Evolutionary conservation across 1,284 basidiomycete genomes (phyloP), one percentile per base, ranked within the genome.

Genomic region (Naganishia liquefaciens): DNA sequence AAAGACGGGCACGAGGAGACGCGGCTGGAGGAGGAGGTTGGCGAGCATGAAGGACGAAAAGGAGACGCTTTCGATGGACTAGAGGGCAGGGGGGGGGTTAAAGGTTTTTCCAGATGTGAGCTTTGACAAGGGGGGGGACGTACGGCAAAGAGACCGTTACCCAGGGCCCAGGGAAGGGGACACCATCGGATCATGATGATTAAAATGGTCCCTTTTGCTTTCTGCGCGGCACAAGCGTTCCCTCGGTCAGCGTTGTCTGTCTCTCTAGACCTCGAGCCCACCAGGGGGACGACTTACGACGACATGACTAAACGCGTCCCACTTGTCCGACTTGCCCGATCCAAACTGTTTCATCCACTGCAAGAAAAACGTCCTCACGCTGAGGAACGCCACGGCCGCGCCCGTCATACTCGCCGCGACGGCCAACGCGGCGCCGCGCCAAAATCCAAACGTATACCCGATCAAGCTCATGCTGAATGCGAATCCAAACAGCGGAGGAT

Each of bases 171-270:
- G 5, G 78, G 78, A 17, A 79, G 65, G 6, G 78, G 78, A 62
- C 77, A 78, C 67, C 74, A 79, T 10, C 78, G 66, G 62, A 79
- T 78, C 77, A 79, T 78, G 58, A 76, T 74, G 47, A 79, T 71
- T 28, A 79, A 68, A 1, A 75, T 73, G 25, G 72, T 67, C 0
- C 78, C 78, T 50, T 68, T 68, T 37, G 64, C 62, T 55, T 68
- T 68, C 67, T 68, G 25, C 27, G 2, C 19, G 1, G 50, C 17
- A 47, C 28, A 17, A 43, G 15, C 27, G 28, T 5, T n/a, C n/a
- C n/a, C n/a, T n/a, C n/a, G n/a, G n/a, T n/a, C n/a, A n/a, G n/a
- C n/a, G n/a, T n/a, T n/a, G n/a, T n/a, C n/a, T n/a, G n/a, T n/a
- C n/a, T n/a, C n/a, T n/a, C n/a, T n/a, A n/a, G n/a, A n/a, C n/a